Conservation (phyloP, 179 eudicot genomes). For the Amaranthus tricolor region DNA sequence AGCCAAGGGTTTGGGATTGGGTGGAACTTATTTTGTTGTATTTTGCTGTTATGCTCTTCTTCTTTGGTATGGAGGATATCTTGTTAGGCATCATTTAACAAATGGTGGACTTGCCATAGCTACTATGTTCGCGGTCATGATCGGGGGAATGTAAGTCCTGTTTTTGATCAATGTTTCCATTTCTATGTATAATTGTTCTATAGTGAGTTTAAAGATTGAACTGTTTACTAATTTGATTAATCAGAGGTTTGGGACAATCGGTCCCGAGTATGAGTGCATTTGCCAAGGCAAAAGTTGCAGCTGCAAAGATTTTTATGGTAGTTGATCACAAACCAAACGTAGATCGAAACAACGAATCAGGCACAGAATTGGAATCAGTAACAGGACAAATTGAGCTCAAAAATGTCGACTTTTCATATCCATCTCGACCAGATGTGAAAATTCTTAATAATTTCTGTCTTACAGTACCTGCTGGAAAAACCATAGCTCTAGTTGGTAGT, state of each 20-base stretch:
- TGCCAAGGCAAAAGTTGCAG: slow-evolving; percentile 97
- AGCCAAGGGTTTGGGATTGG: slow-evolving; percentile 89
- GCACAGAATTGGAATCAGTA: slow-evolving; percentile 63
- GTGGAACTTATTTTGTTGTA: slow-evolving; percentile 93
- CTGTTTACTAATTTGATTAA: neutral
- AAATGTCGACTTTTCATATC: slow-evolving; percentile 75
- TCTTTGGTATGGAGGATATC: slow-evolving; percentile 97
- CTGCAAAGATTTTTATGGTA: slow-evolving; percentile 78
- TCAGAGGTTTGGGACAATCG: slow-evolving; percentile 88
- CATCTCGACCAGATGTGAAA: slow-evolving; percentile 82
- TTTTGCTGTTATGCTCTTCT: slow-evolving; percentile 96
- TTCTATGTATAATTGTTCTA: neutral
- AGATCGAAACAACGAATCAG: slow-evolving; percentile 61
- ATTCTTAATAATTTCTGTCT: slow-evolving; percentile 65
- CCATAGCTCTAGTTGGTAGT: slow-evolving; percentile 97
- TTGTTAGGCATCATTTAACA: slow-evolving; percentile 86
- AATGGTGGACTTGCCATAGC: slow-evolving; percentile 99
- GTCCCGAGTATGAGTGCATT: slow-evolving; percentile 98
- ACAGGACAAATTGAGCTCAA: slow-evolving; percentile 75
- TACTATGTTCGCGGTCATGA: slow-evolving; percentile 97
- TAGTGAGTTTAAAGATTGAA: neutral
- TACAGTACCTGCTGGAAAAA: slow-evolving; percentile 83
- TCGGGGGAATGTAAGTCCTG: slow-evolving; percentile 89
- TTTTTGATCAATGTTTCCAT: neutral
- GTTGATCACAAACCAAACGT: slow-evolving; percentile 86